phyloP scores from a whole-genome alignment of 192 early-diverging fungal species.

The Umbelopsis vinacea region DNA sequence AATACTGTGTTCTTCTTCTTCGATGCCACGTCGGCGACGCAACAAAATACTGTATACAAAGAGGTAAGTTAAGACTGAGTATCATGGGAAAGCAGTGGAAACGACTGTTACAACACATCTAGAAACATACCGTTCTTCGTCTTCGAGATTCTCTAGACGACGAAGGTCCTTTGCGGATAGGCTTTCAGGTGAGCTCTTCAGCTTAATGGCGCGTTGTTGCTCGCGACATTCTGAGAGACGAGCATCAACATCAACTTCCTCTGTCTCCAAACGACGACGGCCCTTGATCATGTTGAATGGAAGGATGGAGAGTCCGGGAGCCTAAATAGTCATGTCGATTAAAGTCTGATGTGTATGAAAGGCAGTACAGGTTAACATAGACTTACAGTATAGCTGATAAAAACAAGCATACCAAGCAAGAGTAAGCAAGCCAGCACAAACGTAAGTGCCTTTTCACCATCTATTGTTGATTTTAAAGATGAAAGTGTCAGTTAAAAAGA shows the following conservation, averaged over 20 bases:
- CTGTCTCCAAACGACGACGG: slow-evolving; percentile 30
- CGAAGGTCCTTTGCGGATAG: slow-evolving; percentile 21
- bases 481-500: slow-evolving; percentile 24
- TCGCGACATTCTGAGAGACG: slow-evolving; percentile 29
- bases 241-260: slow-evolving; percentile 26
- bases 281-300: slow-evolving; percentile 42
- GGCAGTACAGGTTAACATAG: slow-evolving; percentile 28
- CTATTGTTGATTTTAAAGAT: slow-evolving; percentile 20
- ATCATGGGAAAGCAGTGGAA: too few relatives aligned
- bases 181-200: slow-evolving; percentile 3
- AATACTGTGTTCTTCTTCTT: slow-evolving; percentile 31
- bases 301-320: slow-evolving; percentile 42
- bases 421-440: slow-evolving; percentile 55
- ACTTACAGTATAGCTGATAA: slow-evolving; percentile 60
- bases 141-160: slow-evolving; percentile 25
- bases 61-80: background rate
- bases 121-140: slow-evolving; percentile 32
- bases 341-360: slow-evolving; percentile 27
- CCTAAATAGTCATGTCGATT: slow-evolving; percentile 34
- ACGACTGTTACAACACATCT: background rate
- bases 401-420: slow-evolving; percentile 55
- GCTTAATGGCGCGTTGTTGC: slow-evolving; percentile 24
- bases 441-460: slow-evolving; percentile 46
- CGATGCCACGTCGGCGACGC: slow-evolving; percentile 27
- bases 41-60: slow-evolving; percentile 30